Evolutionary conservation across 371 early-diverging fungal species (phyloP), one percentile per base, ranked within the genome.

Genomic region (Rhizopus stolonifer): DNA sequence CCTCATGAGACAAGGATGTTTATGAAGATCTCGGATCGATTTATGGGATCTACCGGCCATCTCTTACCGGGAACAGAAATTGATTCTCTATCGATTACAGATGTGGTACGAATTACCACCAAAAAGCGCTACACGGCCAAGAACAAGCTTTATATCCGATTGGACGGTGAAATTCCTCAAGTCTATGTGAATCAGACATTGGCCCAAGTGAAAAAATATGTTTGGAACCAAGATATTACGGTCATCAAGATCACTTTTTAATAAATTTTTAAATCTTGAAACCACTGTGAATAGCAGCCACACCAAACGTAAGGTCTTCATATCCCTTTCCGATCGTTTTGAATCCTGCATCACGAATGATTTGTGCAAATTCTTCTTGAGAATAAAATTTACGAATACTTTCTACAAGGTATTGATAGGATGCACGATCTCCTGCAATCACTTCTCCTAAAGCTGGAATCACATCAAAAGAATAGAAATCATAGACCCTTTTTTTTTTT

Each of bases 351-450:
- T 90, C 84, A 49, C 84, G 76, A 64, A 98, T 95, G 76, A 98
- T 92, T 55, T 85, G 67, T 3, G 91, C 90, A 81, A 98, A 98
- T 58, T 83, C 81, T 47, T 81, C 77, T 77, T 98, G 97, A n/a
- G 83, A 64, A 22, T 95, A 95, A 82, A 98, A 98, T 70, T 86
- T 86, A 58, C 96, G 87, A 58, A 98, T 98, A 54, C 90, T 90
- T 65, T 98, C 98, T n/a, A 98, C 98, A n/a, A 98, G 81, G 64
- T 98, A 98, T 70, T 95, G 91, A 67, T 98, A 98, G 22, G 95
- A 94, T 25, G 86, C 88, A 21, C 90, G 86, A 67, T 98, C 98
- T 38, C 86, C 81, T 14, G 98, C 96, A 48, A 98, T 84, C 22
- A 90, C 58, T 60, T 89, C 86, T 22, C 98, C 98, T 42, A 98